These are phyloP conservation scores for Rhizophlyctis rosea DNA, from an alignment of 192 early-diverging fungal genomes.

Conservation along the genomic window DNA sequence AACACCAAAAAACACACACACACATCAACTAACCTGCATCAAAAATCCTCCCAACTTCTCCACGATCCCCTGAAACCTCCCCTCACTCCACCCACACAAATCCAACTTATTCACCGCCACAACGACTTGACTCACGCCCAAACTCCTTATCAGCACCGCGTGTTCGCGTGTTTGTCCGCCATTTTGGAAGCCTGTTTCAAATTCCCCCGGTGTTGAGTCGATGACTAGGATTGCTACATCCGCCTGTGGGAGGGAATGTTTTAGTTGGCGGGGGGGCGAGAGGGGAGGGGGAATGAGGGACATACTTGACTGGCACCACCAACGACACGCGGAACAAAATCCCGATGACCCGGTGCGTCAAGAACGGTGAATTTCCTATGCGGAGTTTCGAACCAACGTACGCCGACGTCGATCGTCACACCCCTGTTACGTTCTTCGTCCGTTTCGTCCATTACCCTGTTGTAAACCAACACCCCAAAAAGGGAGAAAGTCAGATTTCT, in stretches of 20 bases:
- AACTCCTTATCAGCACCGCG: slow-evolving; percentile 80
- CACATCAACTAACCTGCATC: too few relatives aligned
- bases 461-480: too few relatives aligned
- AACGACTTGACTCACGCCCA: slow-evolving; percentile 90
- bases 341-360: slow-evolving; percentile 96
- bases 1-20: too few relatives aligned
- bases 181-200: slow-evolving; percentile 92
- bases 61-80: slow-evolving; percentile 74
- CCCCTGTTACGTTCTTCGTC: slow-evolving; percentile 86
- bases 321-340: slow-evolving; percentile 99
- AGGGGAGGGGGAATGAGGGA: not conserved
- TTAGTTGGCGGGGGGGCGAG: not conserved
- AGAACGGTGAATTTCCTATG: slow-evolving; percentile 79
- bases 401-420: slow-evolving; percentile 96
- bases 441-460: slow-evolving; percentile 94
- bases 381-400: slow-evolving; percentile 81
- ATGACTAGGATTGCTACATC: slow-evolving; percentile 95
- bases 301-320: slow-evolving; percentile 79
- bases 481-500: too few relatives aligned
- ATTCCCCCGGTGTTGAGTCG: slow-evolving; percentile 82
- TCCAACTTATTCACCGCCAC: slow-evolving; percentile 98
- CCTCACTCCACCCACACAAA: slow-evolving; percentile 73
- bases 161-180: slow-evolving; percentile 98
- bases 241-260: slow-evolving; percentile 55
- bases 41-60: slow-evolving; percentile 69